A percentile compares a stretch with the other conserved stretches of the same genome.
Conservation (phyloP, 2,329 filamentous ascomycete genomes). For the Penicillium sp. region DNA sequence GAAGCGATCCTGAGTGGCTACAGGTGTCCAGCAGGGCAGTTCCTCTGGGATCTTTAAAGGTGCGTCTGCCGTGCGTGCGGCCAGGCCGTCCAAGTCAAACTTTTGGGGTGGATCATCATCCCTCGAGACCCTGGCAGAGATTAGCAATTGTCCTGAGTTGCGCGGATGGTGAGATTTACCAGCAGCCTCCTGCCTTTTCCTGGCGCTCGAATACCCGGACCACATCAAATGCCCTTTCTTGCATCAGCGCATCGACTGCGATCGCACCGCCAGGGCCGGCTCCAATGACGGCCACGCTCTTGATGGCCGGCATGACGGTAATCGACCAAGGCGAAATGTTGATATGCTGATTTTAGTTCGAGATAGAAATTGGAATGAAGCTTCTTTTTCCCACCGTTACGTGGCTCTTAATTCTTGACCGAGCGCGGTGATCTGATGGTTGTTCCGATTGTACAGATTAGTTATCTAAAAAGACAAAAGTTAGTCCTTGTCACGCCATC, state of each 20-base stretch:
- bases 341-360: background rate
- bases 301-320: slow-evolving; percentile 26
- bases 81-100: slow-evolving; percentile 53
- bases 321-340: background rate
- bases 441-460: slow-evolving; percentile 2
- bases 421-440: slow-evolving; percentile 9
- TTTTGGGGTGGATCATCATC: slow-evolving; percentile 45
- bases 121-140: slow-evolving; percentile 34
- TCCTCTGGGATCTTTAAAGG: slow-evolving; percentile 52
- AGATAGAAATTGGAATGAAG: background rate
- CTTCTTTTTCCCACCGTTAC: background rate
- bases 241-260: slow-evolving; percentile 61
- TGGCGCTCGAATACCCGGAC: slow-evolving; percentile 66
- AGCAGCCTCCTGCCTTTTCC: slow-evolving; percentile 63
- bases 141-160: background rate
- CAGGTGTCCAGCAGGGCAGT: slow-evolving; percentile 54
- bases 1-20: slow-evolving; percentile 53
- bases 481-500: slow-evolving; percentile 29
- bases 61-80: slow-evolving; percentile 55
- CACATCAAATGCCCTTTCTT: slow-evolving; percentile 61
- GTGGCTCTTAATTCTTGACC: slow-evolving; percentile 20
- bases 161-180: slow-evolving; percentile 46
- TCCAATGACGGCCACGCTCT: slow-evolving; percentile 62
- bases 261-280: slow-evolving; percentile 65
- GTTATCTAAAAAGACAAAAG: slow-evolving; percentile 11